phyloP scores from a whole-genome alignment of 2,329 filamentous ascomycete species.

The Phyllosticta citrichinensis region DNA sequence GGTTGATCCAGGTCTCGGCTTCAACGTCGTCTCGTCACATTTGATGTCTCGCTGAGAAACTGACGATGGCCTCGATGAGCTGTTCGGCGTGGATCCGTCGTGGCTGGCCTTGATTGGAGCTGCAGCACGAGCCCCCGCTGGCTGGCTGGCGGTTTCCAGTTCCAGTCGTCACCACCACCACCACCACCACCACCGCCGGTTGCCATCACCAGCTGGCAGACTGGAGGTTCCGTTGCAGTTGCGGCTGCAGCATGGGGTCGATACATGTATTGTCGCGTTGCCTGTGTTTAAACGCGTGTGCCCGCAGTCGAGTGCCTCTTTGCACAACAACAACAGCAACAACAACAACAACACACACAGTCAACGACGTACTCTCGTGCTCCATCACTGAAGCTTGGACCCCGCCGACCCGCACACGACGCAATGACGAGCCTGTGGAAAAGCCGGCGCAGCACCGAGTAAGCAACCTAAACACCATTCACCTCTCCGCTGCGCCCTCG shows the following conservation, averaged over 20 bases:
- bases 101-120: slow-evolving; percentile 9
- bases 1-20: neutral
- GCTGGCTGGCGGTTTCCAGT: slow-evolving; percentile 3
- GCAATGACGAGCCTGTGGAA: slow-evolving; percentile 29
- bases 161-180: slow-evolving; percentile 1
- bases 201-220: neutral
- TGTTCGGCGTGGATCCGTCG: slow-evolving; percentile 5
- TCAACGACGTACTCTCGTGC: too few relatives aligned
- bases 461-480: slow-evolving; percentile 17
- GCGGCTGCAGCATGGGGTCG: neutral
- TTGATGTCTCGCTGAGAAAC: neutral
- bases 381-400: neutral
- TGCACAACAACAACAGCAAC: too few relatives aligned
- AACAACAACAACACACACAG: too few relatives aligned
- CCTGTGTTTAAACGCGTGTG: neutral
- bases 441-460: slow-evolving; percentile 31
- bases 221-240: neutral
- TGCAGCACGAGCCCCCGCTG: neutral
- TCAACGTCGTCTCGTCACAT: neutral
- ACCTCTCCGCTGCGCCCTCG: slow-evolving; percentile 11
- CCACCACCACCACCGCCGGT: neutral
- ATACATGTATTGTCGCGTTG: neutral
- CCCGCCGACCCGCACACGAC: slow-evolving; percentile 4
- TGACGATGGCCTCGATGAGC: slow-evolving; percentile 1
- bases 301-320: too few relatives aligned